phyloP scores from a whole-genome alignment of 83 land plant genomes.

The Thuja plicata region DNA sequence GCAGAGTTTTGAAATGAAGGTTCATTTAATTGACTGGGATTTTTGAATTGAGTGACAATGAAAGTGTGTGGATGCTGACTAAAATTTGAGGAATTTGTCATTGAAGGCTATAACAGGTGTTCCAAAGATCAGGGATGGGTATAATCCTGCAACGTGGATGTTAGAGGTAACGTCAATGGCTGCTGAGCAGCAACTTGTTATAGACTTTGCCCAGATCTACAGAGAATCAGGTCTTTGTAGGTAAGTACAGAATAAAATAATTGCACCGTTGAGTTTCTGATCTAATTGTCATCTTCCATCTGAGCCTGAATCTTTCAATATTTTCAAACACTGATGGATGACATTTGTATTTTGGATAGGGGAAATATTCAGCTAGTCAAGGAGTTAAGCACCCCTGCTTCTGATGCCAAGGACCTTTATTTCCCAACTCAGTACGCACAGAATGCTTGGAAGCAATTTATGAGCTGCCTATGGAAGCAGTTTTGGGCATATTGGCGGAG shows the following conservation, averaged over 20 bases:
- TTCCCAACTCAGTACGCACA: constrained; percentile 47
- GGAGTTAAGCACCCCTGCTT: constrained; percentile 35
- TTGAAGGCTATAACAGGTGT: constrained; percentile 61
- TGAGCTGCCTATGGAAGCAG: constrained; percentile 70
- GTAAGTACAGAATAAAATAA: constrained; percentile 23
- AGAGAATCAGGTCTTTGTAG: constrained; percentile 33
- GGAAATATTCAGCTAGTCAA: constrained; percentile 12
- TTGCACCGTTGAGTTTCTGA: no score
- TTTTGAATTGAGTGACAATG: no score
- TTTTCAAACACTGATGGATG: constrained; percentile 19
- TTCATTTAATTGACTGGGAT: no score
- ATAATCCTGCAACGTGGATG: constrained; percentile 51
- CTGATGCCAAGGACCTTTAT: constrained; percentile 41
- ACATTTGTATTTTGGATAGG: constrained; percentile 17
- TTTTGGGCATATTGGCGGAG: constrained; percentile 70
- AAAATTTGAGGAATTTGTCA: not conserved
- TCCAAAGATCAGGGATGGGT: constrained; percentile 53
- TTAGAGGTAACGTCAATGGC: constrained; percentile 34
- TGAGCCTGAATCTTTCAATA: not conserved
- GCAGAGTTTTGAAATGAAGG: no score
- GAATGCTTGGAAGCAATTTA: constrained; percentile 40
- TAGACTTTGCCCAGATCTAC: constrained; percentile 63
- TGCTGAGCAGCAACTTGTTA: constrained; percentile 35
- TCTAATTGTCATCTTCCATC: not conserved
- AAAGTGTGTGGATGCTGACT: no score